These are phyloP conservation scores for Thermochaetoides thermophila DNA, from an alignment of 495 filamentous ascomycete genomes.

Conservation along the genomic window DNA sequence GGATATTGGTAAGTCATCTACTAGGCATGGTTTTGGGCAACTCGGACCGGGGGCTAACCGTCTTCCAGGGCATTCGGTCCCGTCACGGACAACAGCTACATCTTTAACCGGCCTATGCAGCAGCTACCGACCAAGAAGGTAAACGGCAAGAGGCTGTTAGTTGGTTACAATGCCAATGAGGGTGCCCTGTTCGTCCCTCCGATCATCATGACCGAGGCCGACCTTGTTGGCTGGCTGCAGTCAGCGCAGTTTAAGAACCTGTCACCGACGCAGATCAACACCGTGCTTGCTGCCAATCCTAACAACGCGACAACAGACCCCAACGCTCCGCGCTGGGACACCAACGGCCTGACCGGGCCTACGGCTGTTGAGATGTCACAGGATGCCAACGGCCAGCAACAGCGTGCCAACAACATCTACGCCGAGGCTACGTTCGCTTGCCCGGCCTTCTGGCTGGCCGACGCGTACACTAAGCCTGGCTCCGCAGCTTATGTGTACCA, in stretches of 20 bases:
- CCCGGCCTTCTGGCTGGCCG: constrained; percentile 48
- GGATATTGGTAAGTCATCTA: constrained; percentile 16
- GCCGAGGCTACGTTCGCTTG: constrained; percentile 49
- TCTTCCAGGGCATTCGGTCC: constrained; percentile 40
- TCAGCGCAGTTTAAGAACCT: constrained; percentile 32
- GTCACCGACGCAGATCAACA: constrained; percentile 27
- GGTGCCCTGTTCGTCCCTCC: constrained; percentile 27
- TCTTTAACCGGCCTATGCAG: constrained; percentile 35
- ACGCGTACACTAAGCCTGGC: constrained; percentile 29
- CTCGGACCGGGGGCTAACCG: background rate
- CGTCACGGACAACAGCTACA: constrained; percentile 44
- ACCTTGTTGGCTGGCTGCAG: constrained; percentile 33
- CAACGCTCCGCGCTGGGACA: constrained; percentile 14
- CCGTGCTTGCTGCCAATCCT: constrained; percentile 22
- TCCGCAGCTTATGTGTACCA: constrained; percentile 40
- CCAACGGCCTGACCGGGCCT: constrained; percentile 8
- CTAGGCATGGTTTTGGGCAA: too few relatives aligned
- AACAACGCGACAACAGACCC: constrained; percentile 9
- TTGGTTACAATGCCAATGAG: constrained; percentile 41
- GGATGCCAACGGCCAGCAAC: constrained; percentile 19
- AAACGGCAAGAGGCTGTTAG: constrained; percentile 37
- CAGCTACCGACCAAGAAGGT: constrained; percentile 36
- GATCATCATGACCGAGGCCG: constrained; percentile 29
- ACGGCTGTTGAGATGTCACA: constrained; percentile 14
- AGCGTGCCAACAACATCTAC: constrained; percentile 37